A percentile compares a stretch with the other conserved stretches of the same genome.
These are phyloP conservation scores for Cardamine occulta DNA, from an alignment of 345 rosid species.

Conservation along the genomic window DNA sequence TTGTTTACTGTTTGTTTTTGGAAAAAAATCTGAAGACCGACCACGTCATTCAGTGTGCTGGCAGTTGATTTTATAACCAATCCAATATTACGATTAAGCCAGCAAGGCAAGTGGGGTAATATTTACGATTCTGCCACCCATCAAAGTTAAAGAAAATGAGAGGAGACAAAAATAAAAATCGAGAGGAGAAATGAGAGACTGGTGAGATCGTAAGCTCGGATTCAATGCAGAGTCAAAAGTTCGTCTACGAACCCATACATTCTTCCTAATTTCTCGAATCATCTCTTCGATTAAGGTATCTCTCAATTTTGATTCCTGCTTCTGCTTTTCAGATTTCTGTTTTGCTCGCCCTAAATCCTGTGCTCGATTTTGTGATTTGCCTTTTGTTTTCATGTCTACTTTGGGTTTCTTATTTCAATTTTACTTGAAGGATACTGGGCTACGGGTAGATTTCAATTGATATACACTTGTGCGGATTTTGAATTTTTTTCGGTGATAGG, in stretches of 20 bases:
- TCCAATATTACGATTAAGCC: conserved; percentile 7
- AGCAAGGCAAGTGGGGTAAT: conserved; percentile 16
- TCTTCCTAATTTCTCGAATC: conserved; percentile 31
- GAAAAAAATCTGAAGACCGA: not conserved
- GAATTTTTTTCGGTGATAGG: conserved; percentile 33
- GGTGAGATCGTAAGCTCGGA: conserved; percentile 38
- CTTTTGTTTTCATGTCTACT: conserved; percentile 9
- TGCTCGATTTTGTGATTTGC: conserved; percentile 20
- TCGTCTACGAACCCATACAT: conserved; percentile 2
- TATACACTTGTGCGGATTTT: conserved; percentile 33
- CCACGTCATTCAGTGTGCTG: conserved; percentile 38
- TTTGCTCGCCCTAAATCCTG: conserved; percentile 32
- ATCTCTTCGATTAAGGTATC: conserved; percentile 42
- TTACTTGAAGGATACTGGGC: not conserved
- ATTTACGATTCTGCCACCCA: conserved; percentile 39
- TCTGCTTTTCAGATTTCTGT: conserved; percentile 17
- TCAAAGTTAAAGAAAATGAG: not conserved
- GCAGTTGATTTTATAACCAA: conserved; percentile 33
- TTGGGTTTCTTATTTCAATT: not conserved
- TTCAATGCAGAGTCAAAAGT: conserved; percentile 40
- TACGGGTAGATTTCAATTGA: conserved; percentile 15
- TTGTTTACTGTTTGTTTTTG: not conserved
- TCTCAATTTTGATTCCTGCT: conserved; percentile 8
- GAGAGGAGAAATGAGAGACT: conserved; percentile 30
- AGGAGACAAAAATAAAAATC: not conserved